Percentiles rank a stretch among this genome's conserved stretches.
These are phyloP conservation scores for Fusarium veterinarium DNA, from an alignment of 2,329 filamentous ascomycete genomes.

Conservation along the genomic window DNA sequence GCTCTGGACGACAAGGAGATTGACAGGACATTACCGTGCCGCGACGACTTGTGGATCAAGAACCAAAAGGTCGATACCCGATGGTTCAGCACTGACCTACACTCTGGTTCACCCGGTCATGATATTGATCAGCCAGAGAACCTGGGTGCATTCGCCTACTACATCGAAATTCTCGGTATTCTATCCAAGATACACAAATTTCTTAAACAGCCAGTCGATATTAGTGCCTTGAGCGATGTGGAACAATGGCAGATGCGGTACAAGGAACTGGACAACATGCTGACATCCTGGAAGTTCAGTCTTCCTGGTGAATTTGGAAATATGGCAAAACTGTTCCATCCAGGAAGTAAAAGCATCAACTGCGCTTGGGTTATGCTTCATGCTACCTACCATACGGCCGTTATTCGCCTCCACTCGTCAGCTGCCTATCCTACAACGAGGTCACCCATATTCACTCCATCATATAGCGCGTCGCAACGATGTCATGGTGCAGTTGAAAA, in stretches of 20 bases:
- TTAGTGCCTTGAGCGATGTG: slow-evolving; percentile 84
- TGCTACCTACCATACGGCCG: slow-evolving; percentile 87
- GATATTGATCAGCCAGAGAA: slow-evolving; percentile 79
- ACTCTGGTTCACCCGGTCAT: slow-evolving; percentile 65
- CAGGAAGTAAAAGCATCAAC: slow-evolving; percentile 76
- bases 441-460: slow-evolving; percentile 89
- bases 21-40: slow-evolving; percentile 85
- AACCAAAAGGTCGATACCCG: slow-evolving; percentile 87
- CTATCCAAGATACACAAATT: slow-evolving; percentile 90
- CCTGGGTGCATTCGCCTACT: slow-evolving; percentile 87
- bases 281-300: slow-evolving; percentile 85
- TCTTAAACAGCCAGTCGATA: slow-evolving; percentile 89
- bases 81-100: slow-evolving; percentile 74
- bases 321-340: slow-evolving; percentile 80
- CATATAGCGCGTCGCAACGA: slow-evolving; percentile 84
- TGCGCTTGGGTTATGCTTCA: slow-evolving; percentile 93
- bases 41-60: slow-evolving; percentile 85
- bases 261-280: slow-evolving; percentile 82
- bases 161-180: slow-evolving; percentile 89
- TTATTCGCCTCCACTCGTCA: slow-evolving; percentile 91
- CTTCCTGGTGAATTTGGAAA: slow-evolving; percentile 87
- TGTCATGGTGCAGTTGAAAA: slow-evolving; percentile 87
- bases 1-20: slow-evolving; percentile 90
- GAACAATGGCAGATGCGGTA: slow-evolving; percentile 91
- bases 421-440: slow-evolving; percentile 91